A percentile compares a stretch with the other conserved stretches of the same genome.
Conservation (phyloP, 1,284 basidiomycete genomes). For the Anthracocystis walkeri region DNA sequence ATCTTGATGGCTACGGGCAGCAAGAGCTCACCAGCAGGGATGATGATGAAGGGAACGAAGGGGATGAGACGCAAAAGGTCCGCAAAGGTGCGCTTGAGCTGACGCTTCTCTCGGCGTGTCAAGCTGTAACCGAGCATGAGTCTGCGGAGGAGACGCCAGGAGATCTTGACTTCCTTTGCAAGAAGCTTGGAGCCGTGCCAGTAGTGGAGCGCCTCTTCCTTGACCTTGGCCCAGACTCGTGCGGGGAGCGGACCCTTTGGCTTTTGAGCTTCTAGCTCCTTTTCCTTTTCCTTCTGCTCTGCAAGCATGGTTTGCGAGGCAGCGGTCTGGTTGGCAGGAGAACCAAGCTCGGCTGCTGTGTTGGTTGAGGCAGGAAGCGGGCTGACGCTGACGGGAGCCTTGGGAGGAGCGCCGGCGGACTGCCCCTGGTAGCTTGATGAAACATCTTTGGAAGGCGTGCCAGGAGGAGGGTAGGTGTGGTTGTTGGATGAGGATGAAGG, state of each 20-base stretch:
- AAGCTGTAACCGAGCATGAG: constrained; percentile 89
- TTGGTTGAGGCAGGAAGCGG: constrained; percentile 43
- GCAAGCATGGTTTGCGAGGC: constrained; percentile 53
- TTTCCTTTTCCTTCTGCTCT: constrained; percentile 50
- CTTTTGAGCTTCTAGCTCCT: constrained; percentile 45
- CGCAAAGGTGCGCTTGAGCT: constrained; percentile 91
- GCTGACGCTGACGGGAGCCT: constrained; percentile 37
- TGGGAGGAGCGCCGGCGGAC: constrained; percentile 42
- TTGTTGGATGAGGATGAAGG: constrained; percentile 16
- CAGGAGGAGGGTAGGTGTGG: constrained; percentile 31
- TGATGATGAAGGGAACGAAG: constrained; percentile 92
- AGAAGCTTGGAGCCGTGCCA: constrained; percentile 96
- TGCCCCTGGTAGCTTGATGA: constrained; percentile 38
- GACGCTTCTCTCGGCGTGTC: constrained; percentile 91
- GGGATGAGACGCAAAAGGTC: constrained; percentile 93
- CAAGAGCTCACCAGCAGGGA: constrained; percentile 98
- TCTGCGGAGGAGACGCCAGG: constrained; percentile 87
- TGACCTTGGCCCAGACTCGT: constrained; percentile 85
- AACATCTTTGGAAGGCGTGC: constrained; percentile 27
- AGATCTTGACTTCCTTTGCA: constrained; percentile 93
- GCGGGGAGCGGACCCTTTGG: constrained; percentile 41
- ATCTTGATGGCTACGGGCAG: constrained; percentile 95
- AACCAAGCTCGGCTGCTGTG: constrained; percentile 53
- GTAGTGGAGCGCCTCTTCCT: constrained; percentile 95
- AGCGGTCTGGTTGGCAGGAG: constrained; percentile 49